Percentiles rank a stretch among this genome's conserved stretches.
Evolutionary conservation across 352 stramenopile genomes (phyloP).

Genomic region (Aphanomyces euteiches): DNA sequence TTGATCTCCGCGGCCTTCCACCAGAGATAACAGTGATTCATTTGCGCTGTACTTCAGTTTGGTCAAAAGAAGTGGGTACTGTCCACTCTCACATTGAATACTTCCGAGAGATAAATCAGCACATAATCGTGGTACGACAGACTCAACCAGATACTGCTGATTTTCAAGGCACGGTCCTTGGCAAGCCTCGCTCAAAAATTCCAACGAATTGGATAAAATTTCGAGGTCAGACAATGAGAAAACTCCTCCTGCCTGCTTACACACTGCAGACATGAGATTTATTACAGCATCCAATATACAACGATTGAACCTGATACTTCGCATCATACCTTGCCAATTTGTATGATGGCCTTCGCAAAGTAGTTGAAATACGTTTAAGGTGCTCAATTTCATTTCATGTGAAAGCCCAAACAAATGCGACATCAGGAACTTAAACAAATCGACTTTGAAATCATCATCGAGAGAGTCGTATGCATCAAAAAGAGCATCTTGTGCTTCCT

Average conservation of each 20-base stretch:
- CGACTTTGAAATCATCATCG: neutral
- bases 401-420: conserved; percentile 14
- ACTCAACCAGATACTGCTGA: conserved; percentile 17
- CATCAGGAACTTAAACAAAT: conserved; percentile 17
- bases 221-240: conserved; percentile 14
- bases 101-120: conserved; percentile 2
- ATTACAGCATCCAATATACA: conserved; percentile 20
- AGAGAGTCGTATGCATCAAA: neutral
- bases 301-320: neutral
- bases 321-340: conserved; percentile 25
- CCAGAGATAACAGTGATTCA: conserved; percentile 20
- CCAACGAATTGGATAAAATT: conserved; percentile 13
- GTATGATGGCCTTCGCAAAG: conserved; percentile 26
- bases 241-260: neutral
- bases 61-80: neutral
- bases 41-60: conserved; percentile 9
- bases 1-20: conserved; percentile 17
- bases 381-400: conserved; percentile 2
- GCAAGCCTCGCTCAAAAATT: conserved; percentile 28
- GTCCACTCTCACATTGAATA: conserved; percentile 2
- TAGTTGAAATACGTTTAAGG: conserved; percentile 22
- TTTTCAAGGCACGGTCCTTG: conserved; percentile 29
- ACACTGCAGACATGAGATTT: conserved; percentile 14
- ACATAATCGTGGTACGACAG: conserved; percentile 20
- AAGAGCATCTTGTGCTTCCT: conserved; percentile 22